These are phyloP conservation scores for Colletotrichum sp. DNA, from an alignment of 2,329 filamentous ascomycete species.

Conservation along the genomic window DNA sequence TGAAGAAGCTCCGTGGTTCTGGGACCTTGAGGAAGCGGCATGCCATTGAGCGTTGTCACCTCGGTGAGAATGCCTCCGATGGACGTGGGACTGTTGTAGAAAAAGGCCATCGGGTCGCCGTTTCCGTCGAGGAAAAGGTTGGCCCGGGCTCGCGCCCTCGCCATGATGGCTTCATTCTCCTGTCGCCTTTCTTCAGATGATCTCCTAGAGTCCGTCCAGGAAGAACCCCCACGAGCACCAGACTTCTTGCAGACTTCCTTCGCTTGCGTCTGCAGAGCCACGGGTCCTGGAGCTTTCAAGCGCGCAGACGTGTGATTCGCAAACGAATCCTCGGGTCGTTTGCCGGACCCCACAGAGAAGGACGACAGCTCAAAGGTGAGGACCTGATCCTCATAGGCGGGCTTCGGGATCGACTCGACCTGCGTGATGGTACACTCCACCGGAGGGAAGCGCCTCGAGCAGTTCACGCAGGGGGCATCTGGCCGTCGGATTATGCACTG, in stretches of 20 bases:
- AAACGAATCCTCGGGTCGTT: neutral
- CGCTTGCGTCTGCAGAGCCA: neutral
- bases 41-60: conserved; percentile 42
- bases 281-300: neutral
- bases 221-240: neutral
- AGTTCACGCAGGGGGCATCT: conserved; percentile 17
- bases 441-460: conserved; percentile 21
- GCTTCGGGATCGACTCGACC: neutral
- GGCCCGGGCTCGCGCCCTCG: neutral
- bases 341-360: neutral
- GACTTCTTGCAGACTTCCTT: neutral
- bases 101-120: conserved; percentile 25
- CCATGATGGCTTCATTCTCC: neutral
- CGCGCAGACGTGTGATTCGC: neutral
- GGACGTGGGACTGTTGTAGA: conserved; percentile 14
- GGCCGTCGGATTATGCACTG: conserved; percentile 21
- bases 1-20: conserved; percentile 29
- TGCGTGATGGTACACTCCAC: conserved; percentile 20
- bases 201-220: neutral
- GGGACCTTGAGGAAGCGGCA: conserved; percentile 26
- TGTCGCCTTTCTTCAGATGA: neutral
- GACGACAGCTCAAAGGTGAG: conserved; percentile 13
- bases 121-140: conserved; percentile 24
- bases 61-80: conserved; percentile 26
- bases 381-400: conserved; percentile 11